phyloP scores from a whole-genome alignment of 768 basidiomycete species.

The Suillus spraguei region DNA sequence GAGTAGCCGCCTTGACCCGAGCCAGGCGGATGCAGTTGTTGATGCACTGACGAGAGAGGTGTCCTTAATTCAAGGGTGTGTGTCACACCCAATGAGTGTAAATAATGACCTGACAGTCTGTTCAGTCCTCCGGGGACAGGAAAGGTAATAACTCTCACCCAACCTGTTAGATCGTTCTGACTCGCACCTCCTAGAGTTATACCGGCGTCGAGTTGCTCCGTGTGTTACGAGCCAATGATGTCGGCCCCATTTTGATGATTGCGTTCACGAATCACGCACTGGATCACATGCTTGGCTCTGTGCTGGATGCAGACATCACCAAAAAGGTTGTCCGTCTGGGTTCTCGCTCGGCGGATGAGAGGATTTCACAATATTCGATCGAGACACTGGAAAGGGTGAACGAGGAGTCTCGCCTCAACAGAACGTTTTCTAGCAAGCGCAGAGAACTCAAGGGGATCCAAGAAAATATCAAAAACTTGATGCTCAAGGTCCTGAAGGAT shows the following conservation, averaged over 20 bases:
- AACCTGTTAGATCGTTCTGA: neutral
- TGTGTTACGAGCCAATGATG: slow-evolving; percentile 54
- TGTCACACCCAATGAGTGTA: neutral
- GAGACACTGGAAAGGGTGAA: slow-evolving; percentile 55
- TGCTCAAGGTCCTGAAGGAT: slow-evolving; percentile 42
- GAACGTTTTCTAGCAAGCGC: slow-evolving; percentile 35
- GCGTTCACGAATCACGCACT: slow-evolving; percentile 82
- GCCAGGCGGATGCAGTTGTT: slow-evolving; percentile 72
- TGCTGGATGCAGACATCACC: slow-evolving; percentile 68
- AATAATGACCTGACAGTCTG: neutral
- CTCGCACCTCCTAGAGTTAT: slow-evolving; percentile 47
- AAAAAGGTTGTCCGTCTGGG: slow-evolving; percentile 68
- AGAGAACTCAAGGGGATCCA: slow-evolving; percentile 46
- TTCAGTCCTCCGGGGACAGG: slow-evolving; percentile 77
- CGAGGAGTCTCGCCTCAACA: slow-evolving; percentile 43
- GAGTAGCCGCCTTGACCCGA: slow-evolving; percentile 62
- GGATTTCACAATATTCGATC: slow-evolving; percentile 61
- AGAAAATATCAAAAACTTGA: slow-evolving; percentile 46
- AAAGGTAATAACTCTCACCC: slow-evolving; percentile 45
- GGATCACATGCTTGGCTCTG: slow-evolving; percentile 67
- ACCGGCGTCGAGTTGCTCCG: slow-evolving; percentile 72
- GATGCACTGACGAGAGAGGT: slow-evolving; percentile 62
- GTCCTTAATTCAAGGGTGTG: slow-evolving; percentile 72
- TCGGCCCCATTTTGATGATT: slow-evolving; percentile 57
- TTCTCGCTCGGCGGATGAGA: slow-evolving; percentile 60